Base-by-base conservation (phyloP, 2,329 filamentous ascomycete species). In the Claviceps arundinis region DNA sequence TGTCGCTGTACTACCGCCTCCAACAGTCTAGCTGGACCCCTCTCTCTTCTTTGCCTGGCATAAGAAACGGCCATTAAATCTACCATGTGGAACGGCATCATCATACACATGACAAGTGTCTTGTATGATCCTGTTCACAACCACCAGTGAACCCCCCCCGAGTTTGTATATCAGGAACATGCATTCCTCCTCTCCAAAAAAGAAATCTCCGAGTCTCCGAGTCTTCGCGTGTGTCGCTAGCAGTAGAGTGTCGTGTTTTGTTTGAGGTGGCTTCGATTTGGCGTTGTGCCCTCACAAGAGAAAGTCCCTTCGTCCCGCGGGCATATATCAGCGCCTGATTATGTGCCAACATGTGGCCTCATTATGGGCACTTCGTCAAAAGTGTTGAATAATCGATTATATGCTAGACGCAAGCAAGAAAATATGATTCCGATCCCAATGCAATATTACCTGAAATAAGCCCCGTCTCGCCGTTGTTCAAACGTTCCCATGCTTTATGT, bases 391-490 rank as follows among this genome's bases (percentile, higher is more conserved):
- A 53, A 55, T 57, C 52, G 56, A 64, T 61, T 63, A 62, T 61
- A 64, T 64, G 61, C 60, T 60, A 60, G 57, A 61, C 57, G 58
- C 53, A 57, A 61, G 56, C 52, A 58, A 58, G 47, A 61, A 54
- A 52, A 57, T 58, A 52, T 11, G 59, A 58, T 45, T 50, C 64
- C 64, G 61, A 62, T 65, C 67, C 67, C 68, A 68, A 73, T 73
- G 72, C 71, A 70, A 67, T 70, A 71, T 70, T 71, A 71, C 68
- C 68, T 72, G 66, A 70, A 70, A 67, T 68, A 63, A 54, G 59
- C 56, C 59, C 55, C 56, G 59, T 51, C 60, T 60, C 62, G 46
- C 48, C 43, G 50, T 51, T 55, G 38, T 61, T 60, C 59, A 60
- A 55, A 56, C 60, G 55, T 59, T 61, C 59, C 57, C 60, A 63